Conservation (phyloP, 2,329 filamentous ascomycete genomes). For the Beauveria varroae region DNA sequence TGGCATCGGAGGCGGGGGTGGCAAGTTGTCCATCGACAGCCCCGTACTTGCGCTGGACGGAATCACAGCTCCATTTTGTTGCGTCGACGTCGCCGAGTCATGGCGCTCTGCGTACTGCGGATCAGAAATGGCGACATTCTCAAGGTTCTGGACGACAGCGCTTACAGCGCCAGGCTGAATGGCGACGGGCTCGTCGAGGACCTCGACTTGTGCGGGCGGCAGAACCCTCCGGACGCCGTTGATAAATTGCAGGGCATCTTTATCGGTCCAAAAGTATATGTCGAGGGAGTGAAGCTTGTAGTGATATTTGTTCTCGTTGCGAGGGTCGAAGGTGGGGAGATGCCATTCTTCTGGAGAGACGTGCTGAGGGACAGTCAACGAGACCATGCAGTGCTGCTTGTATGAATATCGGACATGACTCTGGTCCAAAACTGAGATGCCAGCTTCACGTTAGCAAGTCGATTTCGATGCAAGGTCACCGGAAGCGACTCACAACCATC, state of each 20-base stretch:
- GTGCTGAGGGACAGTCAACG: constrained; percentile 52
- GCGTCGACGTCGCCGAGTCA: constrained; percentile 14
- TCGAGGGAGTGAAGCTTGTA: constrained; percentile 70
- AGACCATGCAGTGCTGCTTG: constrained; percentile 65
- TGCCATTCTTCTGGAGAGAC: constrained; percentile 60
- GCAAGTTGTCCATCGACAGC: constrained; percentile 15
- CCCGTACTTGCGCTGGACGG: constrained; percentile 13
- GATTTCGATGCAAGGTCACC: no score
- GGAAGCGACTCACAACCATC: constrained; percentile 54
- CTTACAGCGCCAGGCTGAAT: constrained; percentile 47
- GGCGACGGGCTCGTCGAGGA: constrained; percentile 54
- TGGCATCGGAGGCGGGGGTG: constrained; percentile 22
- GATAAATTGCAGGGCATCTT: constrained; percentile 64
- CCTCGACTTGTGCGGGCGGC: constrained; percentile 51
- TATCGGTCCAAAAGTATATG: constrained; percentile 71
- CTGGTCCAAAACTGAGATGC: constrained; percentile 47
- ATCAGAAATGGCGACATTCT: constrained; percentile 61
- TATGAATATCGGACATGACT: constrained; percentile 63
- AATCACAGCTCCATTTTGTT: constrained; percentile 17
- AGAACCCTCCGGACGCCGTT: constrained; percentile 60
- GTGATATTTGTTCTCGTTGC: constrained; percentile 70
- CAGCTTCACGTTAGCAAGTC: background rate
- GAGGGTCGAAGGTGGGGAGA: constrained; percentile 62
- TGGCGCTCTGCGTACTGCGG: constrained; percentile 35
- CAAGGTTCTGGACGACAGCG: constrained; percentile 65